Evolutionary conservation across 208 protist genomes (phyloP), one percentile per base, ranked within the genome.

Genomic region (Herpetomonas tarakana): DNA sequence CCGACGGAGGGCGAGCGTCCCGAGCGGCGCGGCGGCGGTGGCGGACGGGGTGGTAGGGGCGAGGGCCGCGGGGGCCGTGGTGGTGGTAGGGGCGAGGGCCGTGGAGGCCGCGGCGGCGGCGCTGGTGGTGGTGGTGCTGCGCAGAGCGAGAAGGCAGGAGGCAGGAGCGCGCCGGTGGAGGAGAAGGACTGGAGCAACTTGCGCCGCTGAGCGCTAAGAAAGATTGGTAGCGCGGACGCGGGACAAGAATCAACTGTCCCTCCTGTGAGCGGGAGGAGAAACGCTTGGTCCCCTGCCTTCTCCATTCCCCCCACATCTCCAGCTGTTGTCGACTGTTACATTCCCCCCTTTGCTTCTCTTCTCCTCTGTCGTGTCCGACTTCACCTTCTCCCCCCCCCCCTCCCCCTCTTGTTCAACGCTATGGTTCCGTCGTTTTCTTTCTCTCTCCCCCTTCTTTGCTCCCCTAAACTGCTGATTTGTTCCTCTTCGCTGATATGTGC

Each of bases 141-240:
- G 21, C 61, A 39, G 41, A 52, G 39, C 28, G 47, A 27, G 31
- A 16, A 30, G 22, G 21, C 65, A 18, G 24, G 45, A 61, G 41
- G 29, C 41, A 9, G 29, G n/a, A 41, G 27, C 4, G 50, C 54
- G 16, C 30, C 60, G 19, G 49, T 41, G n/a, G 53, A 29, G 9
- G 64, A 26, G 1, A 64, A 73, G 35, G 64, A 71, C 22, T 81
- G 74, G 74, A 64, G 65, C 35, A 67, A 47, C 46, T 50, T 86
- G 18, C 74, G 79, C 52, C 60, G 69, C 41, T 81, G 44, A 68
- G 21, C 21, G 3, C 29, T 12, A 2, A 21, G 31, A 38, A 2
- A 57, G 19, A 9, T 7, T 9, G 46, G 22, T 21, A 57, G 12
- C 29, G 7, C 0, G 4, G 54, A 29, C 19, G 44, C 3, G 25